These are phyloP conservation scores for Phytophthora pluvialis DNA, from an alignment of 352 stramenopile species.

Conservation along the genomic window DNA sequence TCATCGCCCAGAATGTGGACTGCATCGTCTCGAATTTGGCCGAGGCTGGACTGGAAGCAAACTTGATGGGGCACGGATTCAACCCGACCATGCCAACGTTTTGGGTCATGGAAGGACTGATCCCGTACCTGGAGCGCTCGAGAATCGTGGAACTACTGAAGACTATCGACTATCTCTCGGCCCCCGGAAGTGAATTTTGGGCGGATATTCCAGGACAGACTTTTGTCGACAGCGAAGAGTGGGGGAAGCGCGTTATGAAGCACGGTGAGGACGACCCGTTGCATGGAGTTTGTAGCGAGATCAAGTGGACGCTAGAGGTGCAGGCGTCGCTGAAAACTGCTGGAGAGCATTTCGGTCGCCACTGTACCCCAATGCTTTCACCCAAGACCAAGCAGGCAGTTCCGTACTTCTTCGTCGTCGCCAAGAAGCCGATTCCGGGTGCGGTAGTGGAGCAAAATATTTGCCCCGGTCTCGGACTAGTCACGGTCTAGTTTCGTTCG, in stretches of 20 bases:
- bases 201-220: constrained; percentile 47
- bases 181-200: constrained; percentile 58
- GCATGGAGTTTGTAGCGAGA: constrained; percentile 51
- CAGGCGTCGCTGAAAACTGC: constrained; percentile 34
- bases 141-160: constrained; percentile 53
- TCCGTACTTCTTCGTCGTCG: constrained; percentile 35
- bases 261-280: constrained; percentile 62
- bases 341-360: constrained; percentile 46
- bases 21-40: constrained; percentile 56
- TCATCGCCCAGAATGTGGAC: constrained; percentile 51
- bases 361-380: constrained; percentile 43
- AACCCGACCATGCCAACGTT: constrained; percentile 58
- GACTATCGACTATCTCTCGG: constrained; percentile 53
- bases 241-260: constrained; percentile 38
- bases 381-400: constrained; percentile 19
- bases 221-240: constrained; percentile 29
- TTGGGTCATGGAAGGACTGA: constrained; percentile 62
- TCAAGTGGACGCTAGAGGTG: constrained; percentile 50
- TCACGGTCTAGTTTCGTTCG: background rate
- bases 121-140: constrained; percentile 49
- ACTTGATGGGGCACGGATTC: constrained; percentile 52
- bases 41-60: constrained; percentile 40
- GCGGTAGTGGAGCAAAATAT: constrained; percentile 37
- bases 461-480: constrained; percentile 5
- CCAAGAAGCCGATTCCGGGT: constrained; percentile 39